A percentile compares a stretch with the other conserved stretches of the same genome.
phyloP scores from a whole-genome alignment of 495 filamentous ascomycete genomes.

The Thermochaetoides thermophila region DNA sequence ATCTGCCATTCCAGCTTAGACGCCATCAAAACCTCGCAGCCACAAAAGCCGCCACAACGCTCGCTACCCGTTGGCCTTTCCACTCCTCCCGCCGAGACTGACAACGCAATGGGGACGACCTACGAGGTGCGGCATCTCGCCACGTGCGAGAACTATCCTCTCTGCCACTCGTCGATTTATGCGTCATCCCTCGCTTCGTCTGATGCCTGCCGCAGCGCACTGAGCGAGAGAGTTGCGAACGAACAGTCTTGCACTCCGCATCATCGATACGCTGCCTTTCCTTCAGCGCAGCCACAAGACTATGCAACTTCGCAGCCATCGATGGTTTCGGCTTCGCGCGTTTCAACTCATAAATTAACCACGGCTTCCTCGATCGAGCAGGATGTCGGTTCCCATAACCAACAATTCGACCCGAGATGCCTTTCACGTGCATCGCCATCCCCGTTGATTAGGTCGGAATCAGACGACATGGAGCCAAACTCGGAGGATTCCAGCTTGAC shows the following conservation, averaged over 20 bases:
- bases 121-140: conserved; percentile 29
- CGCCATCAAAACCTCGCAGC: no score
- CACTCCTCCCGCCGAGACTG: conserved; percentile 36
- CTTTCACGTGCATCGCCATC: no score
- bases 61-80: no score
- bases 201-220: conserved; percentile 11
- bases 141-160: conserved; percentile 24
- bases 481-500: conserved; percentile 36
- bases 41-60: no score
- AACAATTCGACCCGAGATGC: no score
- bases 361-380: conserved; percentile 2
- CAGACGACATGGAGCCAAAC: conserved; percentile 14
- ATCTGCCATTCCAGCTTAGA: no score
- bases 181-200: conserved; percentile 11
- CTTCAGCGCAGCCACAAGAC: not conserved
- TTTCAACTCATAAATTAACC: not conserved
- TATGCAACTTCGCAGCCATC: no score
- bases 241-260: conserved; percentile 14
- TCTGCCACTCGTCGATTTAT: conserved; percentile 20
- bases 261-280: conserved; percentile 7
- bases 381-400: no score
- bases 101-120: conserved; percentile 32
- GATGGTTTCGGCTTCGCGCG: no score
- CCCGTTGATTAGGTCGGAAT: no score
- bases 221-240: conserved; percentile 18